A percentile compares a stretch with the other conserved stretches of the same genome.
These are phyloP conservation scores for Prunus mume DNA, from an alignment of 306 rosid genomes.

Conservation along the genomic window DNA sequence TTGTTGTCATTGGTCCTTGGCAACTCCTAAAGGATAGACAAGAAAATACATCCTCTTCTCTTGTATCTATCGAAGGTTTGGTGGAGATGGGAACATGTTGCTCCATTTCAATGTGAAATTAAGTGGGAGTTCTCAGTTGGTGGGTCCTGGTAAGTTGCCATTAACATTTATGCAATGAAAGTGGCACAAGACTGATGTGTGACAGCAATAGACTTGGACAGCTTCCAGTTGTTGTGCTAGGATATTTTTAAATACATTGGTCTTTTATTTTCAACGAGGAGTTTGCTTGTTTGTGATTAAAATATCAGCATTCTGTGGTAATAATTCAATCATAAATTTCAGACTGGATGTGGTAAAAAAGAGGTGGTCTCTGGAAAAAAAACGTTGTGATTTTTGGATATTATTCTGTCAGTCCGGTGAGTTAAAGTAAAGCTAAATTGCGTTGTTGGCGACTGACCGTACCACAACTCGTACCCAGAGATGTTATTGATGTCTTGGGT, in stretches of 20 bases:
- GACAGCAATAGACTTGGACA: constrained; percentile 30
- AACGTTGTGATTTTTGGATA: neutral
- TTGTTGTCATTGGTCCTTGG: neutral
- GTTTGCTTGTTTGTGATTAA: constrained; percentile 12
- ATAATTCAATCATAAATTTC: too few species aligned
- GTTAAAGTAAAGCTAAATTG: too few species aligned
- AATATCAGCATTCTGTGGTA: neutral
- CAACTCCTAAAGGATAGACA: constrained; percentile 5
- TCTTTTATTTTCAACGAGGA: constrained; percentile 18
- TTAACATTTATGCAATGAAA: constrained; percentile 16
- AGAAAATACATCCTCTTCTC: constrained; percentile 7
- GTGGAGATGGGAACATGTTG: constrained; percentile 30
- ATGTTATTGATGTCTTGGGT: neutral
- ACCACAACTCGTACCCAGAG: too few species aligned
- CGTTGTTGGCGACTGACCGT: too few species aligned
- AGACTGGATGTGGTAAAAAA: too few species aligned
- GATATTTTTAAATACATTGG: constrained; percentile 10
- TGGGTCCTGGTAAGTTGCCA: constrained; percentile 24
- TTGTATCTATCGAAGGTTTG: constrained; percentile 20
- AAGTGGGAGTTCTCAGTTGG: constrained; percentile 18
- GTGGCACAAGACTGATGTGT: constrained; percentile 4
- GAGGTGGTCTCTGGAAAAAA: too few species aligned
- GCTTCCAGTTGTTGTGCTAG: constrained; percentile 22
- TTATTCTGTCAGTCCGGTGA: neutral
- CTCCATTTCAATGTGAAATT: constrained; percentile 34